Evolutionary conservation across 225 moss, liverwort and hornwort genomes (phyloP).

Genomic region (Rhytidiadelphus loreus): DNA sequence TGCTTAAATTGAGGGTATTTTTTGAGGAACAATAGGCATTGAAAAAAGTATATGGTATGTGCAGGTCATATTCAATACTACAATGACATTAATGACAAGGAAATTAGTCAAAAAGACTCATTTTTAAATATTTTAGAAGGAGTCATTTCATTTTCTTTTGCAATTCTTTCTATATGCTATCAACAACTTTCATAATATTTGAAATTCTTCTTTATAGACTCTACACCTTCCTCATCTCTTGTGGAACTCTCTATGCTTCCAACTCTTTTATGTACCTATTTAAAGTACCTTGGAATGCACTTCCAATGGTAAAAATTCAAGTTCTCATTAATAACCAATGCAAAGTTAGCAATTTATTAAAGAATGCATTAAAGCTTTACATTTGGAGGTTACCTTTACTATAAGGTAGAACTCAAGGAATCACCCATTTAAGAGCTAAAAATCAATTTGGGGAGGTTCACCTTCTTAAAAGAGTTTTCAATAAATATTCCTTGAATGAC

Average conservation of each 20-base stretch:
- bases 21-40: not conserved
- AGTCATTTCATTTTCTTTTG: not conserved
- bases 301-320: not conserved
- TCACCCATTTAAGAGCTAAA: not conserved
- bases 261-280: accelerated
- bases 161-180: not conserved
- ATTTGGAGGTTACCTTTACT: accelerated
- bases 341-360: not conserved
- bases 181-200: not conserved
- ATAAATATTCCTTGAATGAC: accelerated
- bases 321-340: too few relatives aligned
- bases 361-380: not conserved
- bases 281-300: too few relatives aligned
- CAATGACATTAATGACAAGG: too few relatives aligned
- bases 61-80: accelerated
- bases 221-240: not conserved
- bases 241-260: accelerated
- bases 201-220: not conserved
- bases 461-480: accelerated
- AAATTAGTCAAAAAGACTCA: too few relatives aligned
- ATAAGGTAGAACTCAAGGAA: not conserved
- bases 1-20: accelerated
- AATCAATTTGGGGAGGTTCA: too few relatives aligned
- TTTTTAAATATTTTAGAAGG: too few relatives aligned
- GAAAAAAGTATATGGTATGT: not conserved